These are phyloP conservation scores for Fusarium sp. DNA, from an alignment of 2,329 filamentous ascomycete species.

Conservation along the genomic window DNA sequence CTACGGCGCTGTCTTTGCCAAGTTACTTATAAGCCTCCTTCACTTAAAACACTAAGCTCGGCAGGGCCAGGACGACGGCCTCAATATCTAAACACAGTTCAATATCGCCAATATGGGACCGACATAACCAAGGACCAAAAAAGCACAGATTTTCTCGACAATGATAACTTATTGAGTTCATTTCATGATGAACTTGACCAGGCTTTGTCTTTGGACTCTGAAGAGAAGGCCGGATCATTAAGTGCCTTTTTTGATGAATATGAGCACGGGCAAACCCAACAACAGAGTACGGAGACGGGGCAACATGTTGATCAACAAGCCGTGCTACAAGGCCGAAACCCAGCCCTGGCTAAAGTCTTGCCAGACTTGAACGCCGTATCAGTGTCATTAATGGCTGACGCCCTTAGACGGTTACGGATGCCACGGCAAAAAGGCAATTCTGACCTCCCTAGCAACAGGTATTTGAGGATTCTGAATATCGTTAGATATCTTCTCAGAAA, in stretches of 20 bases:
- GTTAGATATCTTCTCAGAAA: slow-evolving; percentile 69
- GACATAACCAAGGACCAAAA: background rate
- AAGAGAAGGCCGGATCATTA: background rate
- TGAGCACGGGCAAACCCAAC: background rate
- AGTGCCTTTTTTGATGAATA: slow-evolving; percentile 9
- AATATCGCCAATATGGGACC: slow-evolving; percentile 37
- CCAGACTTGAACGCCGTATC: slow-evolving; percentile 18
- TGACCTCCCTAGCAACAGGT: slow-evolving; percentile 39
- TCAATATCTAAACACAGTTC: slow-evolving; percentile 8
- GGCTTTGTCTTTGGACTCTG: background rate
- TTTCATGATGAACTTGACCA: background rate
- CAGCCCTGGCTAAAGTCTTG: slow-evolving; percentile 9
- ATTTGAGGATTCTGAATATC: slow-evolving; percentile 53
- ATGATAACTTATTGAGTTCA: background rate
- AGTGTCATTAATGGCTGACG: slow-evolving; percentile 41
- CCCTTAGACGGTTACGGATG: slow-evolving; percentile 47
- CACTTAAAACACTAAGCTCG: slow-evolving; percentile 50
- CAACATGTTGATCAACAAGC: background rate
- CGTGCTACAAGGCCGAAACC: background rate
- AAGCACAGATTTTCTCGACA: background rate
- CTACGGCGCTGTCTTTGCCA: slow-evolving; percentile 75
- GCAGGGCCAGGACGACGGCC: slow-evolving; percentile 14
- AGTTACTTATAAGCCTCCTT: slow-evolving; percentile 57
- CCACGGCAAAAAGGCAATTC: slow-evolving; percentile 29
- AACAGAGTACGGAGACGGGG: background rate